Percentiles rank a stretch among this genome's conserved stretches.
These are phyloP conservation scores for Hippophae rhamnoides DNA, from an alignment of 306 rosid genomes.

Conservation along the genomic window DNA sequence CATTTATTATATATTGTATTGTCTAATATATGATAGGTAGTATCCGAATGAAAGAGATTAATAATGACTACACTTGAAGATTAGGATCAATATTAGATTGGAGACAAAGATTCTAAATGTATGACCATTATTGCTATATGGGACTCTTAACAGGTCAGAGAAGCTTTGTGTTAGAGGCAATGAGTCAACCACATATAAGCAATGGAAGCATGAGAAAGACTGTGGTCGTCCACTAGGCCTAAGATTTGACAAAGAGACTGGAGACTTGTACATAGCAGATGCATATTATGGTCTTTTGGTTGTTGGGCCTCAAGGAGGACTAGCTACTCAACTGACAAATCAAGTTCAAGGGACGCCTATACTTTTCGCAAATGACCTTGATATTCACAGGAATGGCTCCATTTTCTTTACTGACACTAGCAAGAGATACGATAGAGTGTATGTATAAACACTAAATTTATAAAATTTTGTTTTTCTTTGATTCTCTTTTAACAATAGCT, in stretches of 20 bases:
- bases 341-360: constrained; percentile 65
- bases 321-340: constrained; percentile 59
- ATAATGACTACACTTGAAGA: no score
- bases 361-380: constrained; percentile 89
- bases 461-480: not conserved
- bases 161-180: constrained; percentile 55
- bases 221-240: constrained; percentile 87
- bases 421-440: constrained; percentile 80
- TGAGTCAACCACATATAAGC: constrained; percentile 71
- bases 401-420: constrained; percentile 88
- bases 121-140: not conserved
- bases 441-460: not conserved
- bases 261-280: constrained; percentile 74
- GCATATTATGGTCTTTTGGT: constrained; percentile 76
- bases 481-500: not conserved
- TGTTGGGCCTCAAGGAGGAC: constrained; percentile 78
- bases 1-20: no score
- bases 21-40: no score
- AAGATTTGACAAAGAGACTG: constrained; percentile 59
- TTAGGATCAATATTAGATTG: no score
- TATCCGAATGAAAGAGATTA: no score
- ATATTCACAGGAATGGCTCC: constrained; percentile 75
- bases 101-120: not conserved
- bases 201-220: constrained; percentile 76
- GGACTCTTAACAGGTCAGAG: constrained; percentile 49